Base-by-base conservation (phyloP, 2,329 filamentous ascomycete genomes). In the Alternaria novae-zelandiae region DNA sequence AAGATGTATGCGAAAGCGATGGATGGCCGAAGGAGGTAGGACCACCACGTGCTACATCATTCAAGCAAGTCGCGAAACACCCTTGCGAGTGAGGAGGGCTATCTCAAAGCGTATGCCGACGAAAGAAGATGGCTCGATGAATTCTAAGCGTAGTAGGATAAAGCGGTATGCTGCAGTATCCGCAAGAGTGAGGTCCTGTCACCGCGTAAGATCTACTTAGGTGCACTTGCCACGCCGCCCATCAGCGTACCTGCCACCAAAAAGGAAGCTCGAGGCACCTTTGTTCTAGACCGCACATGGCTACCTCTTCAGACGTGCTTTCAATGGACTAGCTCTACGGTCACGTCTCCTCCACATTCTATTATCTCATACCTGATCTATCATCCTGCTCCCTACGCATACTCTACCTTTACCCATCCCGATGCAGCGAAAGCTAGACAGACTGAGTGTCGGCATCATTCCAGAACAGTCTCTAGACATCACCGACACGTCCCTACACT, bases 371-470 rank as follows among this genome's bases (percentile, higher is more conserved):
- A 47, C 45, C 45, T 30, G 23, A 47, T 20, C 21, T 28, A 15
- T 21, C 25, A 28, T 21, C 17, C 28, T 6, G 6, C 21, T 28
- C 44, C 23, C 41, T 47, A 25, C 21, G 21, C 17, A 53, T 9
- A 41, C 15, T 58, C n/a, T 17, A 17, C 26, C 13, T 8, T 28
- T 47, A 20, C 28, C 2, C 45, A 20, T 30, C 8, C 23, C 47
- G 23, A 58, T 61, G 59, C 46, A 58, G 50, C 45, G 41, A 49
- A 6, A 9, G 5, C 13, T 15, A 47, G 54, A 66, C 15, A 57
- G 56, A 25, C 61, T 64, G 11, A 70, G 63, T 47, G 41, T 69
- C 21, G 54, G 47, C 26, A 60, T 68, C 20, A 46, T 67, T 8
- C 63, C 65, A 3, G 46, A 61, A 17, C 63, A 62, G 17, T 49